Percentiles rank a stretch among this genome's conserved stretches.
Evolutionary conservation across 1,284 basidiomycete species (phyloP).

Genomic region (Papiliotrema flavescens): DNA sequence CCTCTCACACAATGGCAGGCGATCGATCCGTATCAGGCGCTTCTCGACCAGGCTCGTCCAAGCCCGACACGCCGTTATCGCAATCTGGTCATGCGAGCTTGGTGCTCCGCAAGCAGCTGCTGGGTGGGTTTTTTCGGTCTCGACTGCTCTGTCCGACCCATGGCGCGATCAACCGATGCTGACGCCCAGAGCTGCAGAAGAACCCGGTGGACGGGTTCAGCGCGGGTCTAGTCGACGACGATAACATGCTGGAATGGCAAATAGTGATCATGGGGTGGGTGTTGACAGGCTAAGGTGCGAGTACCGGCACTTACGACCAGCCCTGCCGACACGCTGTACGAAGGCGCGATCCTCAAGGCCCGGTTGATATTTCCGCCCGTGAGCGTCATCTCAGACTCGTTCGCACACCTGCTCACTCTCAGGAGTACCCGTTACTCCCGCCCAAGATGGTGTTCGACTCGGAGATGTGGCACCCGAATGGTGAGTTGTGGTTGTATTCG

Average conservation of each 20-base stretch:
- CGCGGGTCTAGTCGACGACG: constrained; percentile 88
- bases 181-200: constrained; percentile 69
- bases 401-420: not conserved
- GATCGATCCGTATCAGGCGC: not conserved
- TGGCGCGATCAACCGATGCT: not conserved
- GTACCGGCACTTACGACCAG: constrained; percentile 48
- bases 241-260: constrained; percentile 91
- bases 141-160: no score
- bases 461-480: constrained; percentile 99
- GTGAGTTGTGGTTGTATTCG: constrained; percentile 52
- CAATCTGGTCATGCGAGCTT: constrained; percentile 49
- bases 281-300: not conserved
- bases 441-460: constrained; percentile 96
- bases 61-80: constrained; percentile 35
- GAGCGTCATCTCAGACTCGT: constrained; percentile 10
- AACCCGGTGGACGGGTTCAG: constrained; percentile 90
- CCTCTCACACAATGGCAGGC: no score
- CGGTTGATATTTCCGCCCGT: constrained; percentile 74
- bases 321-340: constrained; percentile 84
- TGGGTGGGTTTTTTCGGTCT: constrained; percentile 41
- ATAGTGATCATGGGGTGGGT: constrained; percentile 85
- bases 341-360: constrained; percentile 90
- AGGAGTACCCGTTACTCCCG: constrained; percentile 83
- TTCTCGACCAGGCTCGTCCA: constrained; percentile 33
- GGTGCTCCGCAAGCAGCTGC: constrained; percentile 72